Evolutionary conservation across 2,329 filamentous ascomycete species (phyloP), one percentile per base, ranked within the genome.

Genomic region (Ilyonectria sp.): DNA sequence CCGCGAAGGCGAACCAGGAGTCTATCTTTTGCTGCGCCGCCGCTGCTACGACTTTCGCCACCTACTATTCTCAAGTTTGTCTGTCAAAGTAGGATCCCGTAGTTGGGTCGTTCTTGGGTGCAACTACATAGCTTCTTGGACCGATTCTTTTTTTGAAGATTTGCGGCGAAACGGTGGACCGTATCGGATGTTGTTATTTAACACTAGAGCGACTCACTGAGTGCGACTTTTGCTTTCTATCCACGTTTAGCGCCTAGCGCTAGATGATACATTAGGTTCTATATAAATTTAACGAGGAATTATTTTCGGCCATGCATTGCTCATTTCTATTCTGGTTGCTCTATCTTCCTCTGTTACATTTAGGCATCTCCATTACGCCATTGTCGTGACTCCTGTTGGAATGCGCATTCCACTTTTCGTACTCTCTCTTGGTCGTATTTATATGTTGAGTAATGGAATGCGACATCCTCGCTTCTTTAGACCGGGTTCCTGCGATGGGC

Each of bases 61-160:
- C 68, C 4, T 69, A 70, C 63, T 70, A 70, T 46, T 57, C 67
- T 9, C 68, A 70, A 31, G 63, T 67, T 19, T 70, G 67, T 7
- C 49, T 70, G 29, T n/a, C n/a, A 13, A 70, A 70, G 56, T 70
- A 65, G 7, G 26, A 19, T 26, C 26, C 5, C 26, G 26, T 50
- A 15, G 15, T 0, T 11, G 21, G 8, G 47, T 7, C 5, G 11
- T 4, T 4, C 6, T 31, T 6, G 26, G 17, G 17, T 31, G 26
- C 21, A 10, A 13, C 13, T 6, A 40, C 4, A 31, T n/a, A 50
- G 8, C 11, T n/a, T 31, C 17, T 5, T 19, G 6, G 46, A 13
- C 7, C 4, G 2, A 11, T 8, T 50, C 15, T 31, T 49, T n/a
- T 31, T 49, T n/a, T 40, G 37, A 40, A n/a, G 37, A 40, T 33